These are phyloP conservation scores for Venturia aucupariae DNA, from an alignment of 2,329 filamentous ascomycete species.

Conservation along the genomic window DNA sequence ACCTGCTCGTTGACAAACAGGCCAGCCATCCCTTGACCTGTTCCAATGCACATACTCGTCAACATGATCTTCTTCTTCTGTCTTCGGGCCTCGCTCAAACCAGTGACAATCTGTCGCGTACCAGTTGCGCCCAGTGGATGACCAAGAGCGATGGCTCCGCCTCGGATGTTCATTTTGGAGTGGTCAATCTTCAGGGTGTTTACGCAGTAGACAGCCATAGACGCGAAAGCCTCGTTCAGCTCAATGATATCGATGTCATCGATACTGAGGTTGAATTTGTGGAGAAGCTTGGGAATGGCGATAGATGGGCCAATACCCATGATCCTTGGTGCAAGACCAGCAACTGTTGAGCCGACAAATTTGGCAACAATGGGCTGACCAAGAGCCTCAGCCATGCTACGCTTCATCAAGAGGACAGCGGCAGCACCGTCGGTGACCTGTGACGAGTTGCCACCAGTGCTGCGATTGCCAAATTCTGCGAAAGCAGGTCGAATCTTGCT, in stretches of 20 bases:
- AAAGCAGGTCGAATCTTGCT: slow-evolving; percentile 84
- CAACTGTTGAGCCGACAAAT: slow-evolving; percentile 83
- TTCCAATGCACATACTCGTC: slow-evolving; percentile 80
- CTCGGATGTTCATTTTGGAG: slow-evolving; percentile 71
- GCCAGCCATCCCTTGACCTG: slow-evolving; percentile 56
- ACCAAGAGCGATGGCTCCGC: slow-evolving; percentile 74
- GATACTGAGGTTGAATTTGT: slow-evolving; percentile 66
- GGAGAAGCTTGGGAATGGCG: slow-evolving; percentile 70
- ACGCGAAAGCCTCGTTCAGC: slow-evolving; percentile 96
- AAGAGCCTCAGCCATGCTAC: slow-evolving; percentile 75
- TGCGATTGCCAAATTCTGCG: slow-evolving; percentile 75
- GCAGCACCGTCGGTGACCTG: slow-evolving; percentile 94
- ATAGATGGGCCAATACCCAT: slow-evolving; percentile 86
- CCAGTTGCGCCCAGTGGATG: slow-evolving; percentile 77
- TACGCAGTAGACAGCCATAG: slow-evolving; percentile 92
- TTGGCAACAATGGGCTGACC: slow-evolving; percentile 90
- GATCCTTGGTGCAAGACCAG: slow-evolving; percentile 82
- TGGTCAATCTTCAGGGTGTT: slow-evolving; percentile 56
- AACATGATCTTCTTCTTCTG: slow-evolving; percentile 84
- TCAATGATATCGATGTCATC: slow-evolving; percentile 84
- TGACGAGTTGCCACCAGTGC: slow-evolving; percentile 86
- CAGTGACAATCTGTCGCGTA: slow-evolving; percentile 76
- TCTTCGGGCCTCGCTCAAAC: slow-evolving; percentile 73
- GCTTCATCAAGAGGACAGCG: slow-evolving; percentile 87
- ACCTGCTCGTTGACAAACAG: slow-evolving; percentile 56